Base-by-base conservation (phyloP, 75 land plant species). In the Sequoiadendron giganteum region DNA sequence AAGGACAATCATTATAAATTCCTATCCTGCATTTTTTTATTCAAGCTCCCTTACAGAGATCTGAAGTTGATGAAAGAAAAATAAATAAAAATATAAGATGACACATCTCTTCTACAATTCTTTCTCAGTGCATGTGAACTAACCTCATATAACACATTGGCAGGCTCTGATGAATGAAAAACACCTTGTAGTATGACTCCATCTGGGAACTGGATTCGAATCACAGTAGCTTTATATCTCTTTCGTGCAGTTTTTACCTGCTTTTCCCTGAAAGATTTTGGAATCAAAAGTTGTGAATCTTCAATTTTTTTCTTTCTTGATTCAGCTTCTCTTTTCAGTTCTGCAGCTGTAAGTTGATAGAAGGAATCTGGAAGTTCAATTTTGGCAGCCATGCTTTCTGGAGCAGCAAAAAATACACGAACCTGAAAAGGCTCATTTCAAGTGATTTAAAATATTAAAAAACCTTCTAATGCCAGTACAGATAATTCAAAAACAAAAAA, bases 151-250 rank as follows among this genome's bases (percentile, higher is more conserved):
- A 97, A 90, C 54, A 89, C 91, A 42, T 89, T 90, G 5, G 97
- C 95, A 78, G 91, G 88, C 78, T 97, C 99, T 88, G 83, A 87
- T 73, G 99, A 94, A 43, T 85, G 70, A 86, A 97, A 97, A 81
- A 92, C 85, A 84, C 93, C 99, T 89, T 97, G 99, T 14, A 97
- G 93, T 68, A 97, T 91, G 10, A 97, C 94, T n/a, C 97, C 97
- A 88, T 97, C 99, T 18, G 97, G 99, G 91, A 97, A 96, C 85
- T 96, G 99, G 34, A 97, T 86, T 32, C 99, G 90, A 78, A 97
- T 93, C 5, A 95, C 40, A 38, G 95, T 77, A 58, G 85, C 90
- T 65, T 89, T 93, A 72, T 96, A 97, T 65, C 76, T 90, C 87
- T 48, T 92, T 84, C 90, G 87, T 7, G 91, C 91, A 85, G 94